Percentiles rank a stretch among this genome's conserved stretches.
phyloP scores from a whole-genome alignment of 2,329 filamentous ascomycete genomes.

The Aureobasidium subglaciale region DNA sequence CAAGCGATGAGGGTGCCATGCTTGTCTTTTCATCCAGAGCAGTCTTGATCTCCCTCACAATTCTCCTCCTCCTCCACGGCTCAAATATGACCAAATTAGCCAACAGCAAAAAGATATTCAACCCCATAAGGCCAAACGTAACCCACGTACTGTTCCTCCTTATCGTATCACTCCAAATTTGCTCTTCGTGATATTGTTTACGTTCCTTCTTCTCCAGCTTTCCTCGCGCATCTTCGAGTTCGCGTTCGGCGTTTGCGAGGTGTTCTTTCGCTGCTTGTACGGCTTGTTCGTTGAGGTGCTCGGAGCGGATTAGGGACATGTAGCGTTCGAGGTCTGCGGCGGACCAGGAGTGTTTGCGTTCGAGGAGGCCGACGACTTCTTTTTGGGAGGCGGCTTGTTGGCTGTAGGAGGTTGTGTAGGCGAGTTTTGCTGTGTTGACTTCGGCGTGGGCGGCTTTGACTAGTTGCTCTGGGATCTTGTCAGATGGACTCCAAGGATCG shows the following conservation, averaged over 20 bases:
- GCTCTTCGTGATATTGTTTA: conserved; percentile 93
- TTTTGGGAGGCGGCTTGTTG: conserved; percentile 84
- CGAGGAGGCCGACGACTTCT: conserved; percentile 88
- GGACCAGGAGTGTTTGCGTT: conserved; percentile 89
- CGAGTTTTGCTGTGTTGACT: conserved; percentile 64
- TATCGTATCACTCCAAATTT: conserved; percentile 98
- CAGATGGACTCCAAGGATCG: conserved; percentile 2
- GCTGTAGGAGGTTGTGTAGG: conserved; percentile 76
- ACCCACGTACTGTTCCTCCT: conserved; percentile 95
- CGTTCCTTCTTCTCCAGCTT: conserved; percentile 76
- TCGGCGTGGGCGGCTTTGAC: conserved; percentile 54
- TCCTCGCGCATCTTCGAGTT: conserved; percentile 69
- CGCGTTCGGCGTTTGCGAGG: conserved; percentile 67
- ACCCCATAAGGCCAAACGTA: conserved; percentile 94
- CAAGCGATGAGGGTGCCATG: conserved; percentile 19
- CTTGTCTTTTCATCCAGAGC: conserved; percentile 63
- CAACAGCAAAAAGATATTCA: conserved; percentile 86
- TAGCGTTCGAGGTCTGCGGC: conserved; percentile 86
- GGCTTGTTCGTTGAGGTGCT: conserved; percentile 86
- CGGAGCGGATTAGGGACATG: conserved; percentile 81
- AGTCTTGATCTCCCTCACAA: conserved; percentile 70
- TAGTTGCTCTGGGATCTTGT: conserved; percentile 39
- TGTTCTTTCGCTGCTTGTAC: conserved; percentile 66
- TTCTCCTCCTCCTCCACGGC: conserved; percentile 75
- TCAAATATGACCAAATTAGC: conserved; percentile 83